phyloP scores from a whole-genome alignment of 2,329 filamentous ascomycete species.

The Fusarium vanettenii region DNA sequence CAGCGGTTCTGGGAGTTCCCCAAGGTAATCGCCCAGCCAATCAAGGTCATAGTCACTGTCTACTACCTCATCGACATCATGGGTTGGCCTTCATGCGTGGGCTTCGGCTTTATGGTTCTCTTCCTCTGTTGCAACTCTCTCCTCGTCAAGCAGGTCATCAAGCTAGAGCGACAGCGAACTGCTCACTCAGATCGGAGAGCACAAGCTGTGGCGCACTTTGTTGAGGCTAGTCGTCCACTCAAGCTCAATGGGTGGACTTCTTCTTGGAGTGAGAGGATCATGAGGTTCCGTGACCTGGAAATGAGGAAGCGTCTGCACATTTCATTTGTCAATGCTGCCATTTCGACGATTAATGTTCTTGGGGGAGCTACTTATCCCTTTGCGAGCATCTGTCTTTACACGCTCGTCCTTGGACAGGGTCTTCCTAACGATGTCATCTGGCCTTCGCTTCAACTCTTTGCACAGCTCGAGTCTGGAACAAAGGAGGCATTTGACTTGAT shows the following conservation, averaged over 20 bases:
- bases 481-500: constrained; percentile 81
- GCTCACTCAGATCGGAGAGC: constrained; percentile 81
- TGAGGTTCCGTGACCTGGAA: constrained; percentile 50
- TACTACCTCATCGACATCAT: constrained; percentile 77
- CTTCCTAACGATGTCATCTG: constrained; percentile 87
- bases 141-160: constrained; percentile 74
- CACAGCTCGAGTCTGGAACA: constrained; percentile 78
- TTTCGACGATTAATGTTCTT: constrained; percentile 76
- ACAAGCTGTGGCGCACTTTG: constrained; percentile 85
- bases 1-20: constrained; percentile 91
- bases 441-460: constrained; percentile 84
- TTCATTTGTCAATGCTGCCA: constrained; percentile 55
- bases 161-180: constrained; percentile 77
- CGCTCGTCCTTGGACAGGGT: constrained; percentile 73
- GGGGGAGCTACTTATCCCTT: constrained; percentile 82
- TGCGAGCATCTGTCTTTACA: constrained; percentile 84
- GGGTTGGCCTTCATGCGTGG: constrained; percentile 81
- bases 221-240: constrained; percentile 82
- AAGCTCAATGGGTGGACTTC: constrained; percentile 56
- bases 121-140: constrained; percentile 77
- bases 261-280: constrained; percentile 51
- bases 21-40: constrained; percentile 78
- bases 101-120: constrained; percentile 74
- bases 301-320: constrained; percentile 53
- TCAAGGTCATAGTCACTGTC: constrained; percentile 78